Base-by-base conservation (phyloP, 2,329 filamentous ascomycete genomes). In the Neospermospora avenae region DNA sequence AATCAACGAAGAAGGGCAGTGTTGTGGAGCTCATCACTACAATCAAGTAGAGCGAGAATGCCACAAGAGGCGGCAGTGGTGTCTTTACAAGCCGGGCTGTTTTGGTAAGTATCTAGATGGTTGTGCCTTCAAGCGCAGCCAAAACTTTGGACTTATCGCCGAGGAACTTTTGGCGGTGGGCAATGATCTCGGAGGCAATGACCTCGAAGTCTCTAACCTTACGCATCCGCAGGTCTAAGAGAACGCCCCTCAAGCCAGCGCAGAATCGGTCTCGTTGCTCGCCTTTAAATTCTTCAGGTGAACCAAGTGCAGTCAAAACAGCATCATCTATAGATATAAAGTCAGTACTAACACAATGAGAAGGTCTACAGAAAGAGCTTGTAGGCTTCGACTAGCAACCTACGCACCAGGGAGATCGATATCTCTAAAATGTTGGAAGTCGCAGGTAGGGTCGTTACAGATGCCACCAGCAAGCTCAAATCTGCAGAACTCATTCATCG, bases 371-470 rank as follows among this genome's bases (percentile, higher is more conserved):
- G 61, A 22, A 64, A 54, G 52, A 59, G 65, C 61, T 55, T 55
- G 58, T 65, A 64, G 57, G 68, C 62, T 66, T 60, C 46, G 60
- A 54, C 28, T 35, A 55, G 55, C 49, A 66, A 69, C 64, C 70
- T 63, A 90, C 89, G 84, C 83, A 96, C 91, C 91, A 76, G 82
- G 84, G 71, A 91, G 78, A 70, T 77, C 79, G 77, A 93, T 88
- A 63, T 84, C 80, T 67, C 81, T 80, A 73, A 96, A 93, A 77
- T 99, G 95, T 78, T 98, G 87, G 65, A 78, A 87, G 58, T 84
- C 77, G 76, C 95, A 99, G 57, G 83, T 79, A 61, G 77, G 73
- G 71, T 93, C 90, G 67, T 88, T 87, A 31, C 95, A 98, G 66
- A 80, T 78, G 62, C 85, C 85, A 55, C 86, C 86, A 51, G 81